Percentiles rank a stretch among this genome's conserved stretches.
phyloP scores from a whole-genome alignment of 106 monocot species.

The Xerophyta viscosa region DNA sequence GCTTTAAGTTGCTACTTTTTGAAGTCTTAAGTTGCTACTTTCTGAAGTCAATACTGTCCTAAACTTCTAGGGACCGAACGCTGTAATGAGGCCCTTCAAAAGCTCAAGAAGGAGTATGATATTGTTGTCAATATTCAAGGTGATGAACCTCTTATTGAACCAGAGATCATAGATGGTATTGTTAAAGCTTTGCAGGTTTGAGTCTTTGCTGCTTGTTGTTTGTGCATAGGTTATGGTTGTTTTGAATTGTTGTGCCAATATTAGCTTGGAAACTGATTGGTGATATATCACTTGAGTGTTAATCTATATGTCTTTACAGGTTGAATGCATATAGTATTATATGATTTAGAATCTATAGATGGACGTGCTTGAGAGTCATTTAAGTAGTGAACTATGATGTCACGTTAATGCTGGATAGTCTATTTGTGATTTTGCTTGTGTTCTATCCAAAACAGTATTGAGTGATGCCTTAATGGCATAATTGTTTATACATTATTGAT shows the following conservation, averaged over 20 bases:
- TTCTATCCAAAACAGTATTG: too few relatives aligned
- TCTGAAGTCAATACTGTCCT: background rate
- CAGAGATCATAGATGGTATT: slow-evolving; percentile 96
- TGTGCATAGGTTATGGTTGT: background rate
- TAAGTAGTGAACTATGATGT: too few relatives aligned
- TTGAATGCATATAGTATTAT: too few relatives aligned
- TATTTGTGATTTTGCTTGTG: too few relatives aligned
- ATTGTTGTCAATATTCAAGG: slow-evolving; percentile 99
- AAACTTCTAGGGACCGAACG: slow-evolving; percentile 69
- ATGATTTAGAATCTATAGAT: too few relatives aligned
- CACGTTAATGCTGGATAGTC: too few relatives aligned
- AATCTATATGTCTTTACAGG: too few relatives aligned
- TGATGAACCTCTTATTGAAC: slow-evolving; percentile 98
- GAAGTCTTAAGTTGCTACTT: background rate
- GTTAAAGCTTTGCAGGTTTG: slow-evolving; percentile 81
- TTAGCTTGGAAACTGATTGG: background rate
- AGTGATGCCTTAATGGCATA: too few relatives aligned
- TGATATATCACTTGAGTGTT: too few relatives aligned
- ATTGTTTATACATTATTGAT: too few relatives aligned
- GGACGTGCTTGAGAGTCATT: too few relatives aligned
- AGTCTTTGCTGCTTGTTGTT: background rate
- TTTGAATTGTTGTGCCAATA: background rate
- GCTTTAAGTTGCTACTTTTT: background rate
- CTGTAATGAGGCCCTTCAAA: slow-evolving; percentile 88
- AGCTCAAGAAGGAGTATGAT: slow-evolving; percentile 80